A percentile compares a stretch with the other conserved stretches of the same genome.
phyloP scores from a whole-genome alignment of 805 yeast genomes.

The Sporopachydermia lactativora region DNA sequence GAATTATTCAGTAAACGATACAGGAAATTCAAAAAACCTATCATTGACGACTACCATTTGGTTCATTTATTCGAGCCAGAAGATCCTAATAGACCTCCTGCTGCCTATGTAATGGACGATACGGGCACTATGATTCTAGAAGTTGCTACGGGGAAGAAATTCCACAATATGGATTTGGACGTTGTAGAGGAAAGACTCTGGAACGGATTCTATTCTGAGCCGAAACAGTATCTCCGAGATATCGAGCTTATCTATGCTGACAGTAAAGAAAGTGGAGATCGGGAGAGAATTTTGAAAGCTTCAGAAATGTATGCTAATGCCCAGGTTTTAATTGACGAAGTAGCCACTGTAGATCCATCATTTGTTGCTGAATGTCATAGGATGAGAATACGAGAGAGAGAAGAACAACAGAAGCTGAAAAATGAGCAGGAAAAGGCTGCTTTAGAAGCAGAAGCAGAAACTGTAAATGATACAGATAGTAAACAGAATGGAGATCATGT shows the following conservation, averaged over 20 bases:
- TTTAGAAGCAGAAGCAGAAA: conserved; percentile 2
- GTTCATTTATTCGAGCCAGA: conserved; percentile 66
- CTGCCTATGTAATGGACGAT: conserved; percentile 24
- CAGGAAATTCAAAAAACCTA: conserved; percentile 81
- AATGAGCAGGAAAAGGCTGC: conserved; percentile 4
- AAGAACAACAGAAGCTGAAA: conserved; percentile 32
- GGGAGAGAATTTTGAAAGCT: conserved; percentile 71
- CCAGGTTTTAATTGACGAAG: conserved; percentile 88
- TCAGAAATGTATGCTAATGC: conserved; percentile 95
- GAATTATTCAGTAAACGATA: conserved; percentile 79
- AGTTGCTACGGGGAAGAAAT: conserved; percentile 54
- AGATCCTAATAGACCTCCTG: conserved; percentile 21
- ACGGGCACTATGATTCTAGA: conserved; percentile 74
- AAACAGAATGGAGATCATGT: conserved; percentile 3
- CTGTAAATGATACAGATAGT: conserved; percentile 3
- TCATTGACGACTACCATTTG: conserved; percentile 63
- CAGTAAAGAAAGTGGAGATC: conserved; percentile 56
- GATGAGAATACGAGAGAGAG: conserved; percentile 49
- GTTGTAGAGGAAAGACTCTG: conserved; percentile 88
- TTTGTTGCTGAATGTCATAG: conserved; percentile 67
- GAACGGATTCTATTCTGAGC: conserved; percentile 93
- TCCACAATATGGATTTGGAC: conserved; percentile 83
- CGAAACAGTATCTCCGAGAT: conserved; percentile 77
- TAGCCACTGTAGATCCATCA: conserved; percentile 46
- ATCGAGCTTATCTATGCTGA: conserved; percentile 75